Evolutionary conservation across 2,329 filamentous ascomycete species (phyloP).

Genomic region (Corinectria fuckeliana): DNA sequence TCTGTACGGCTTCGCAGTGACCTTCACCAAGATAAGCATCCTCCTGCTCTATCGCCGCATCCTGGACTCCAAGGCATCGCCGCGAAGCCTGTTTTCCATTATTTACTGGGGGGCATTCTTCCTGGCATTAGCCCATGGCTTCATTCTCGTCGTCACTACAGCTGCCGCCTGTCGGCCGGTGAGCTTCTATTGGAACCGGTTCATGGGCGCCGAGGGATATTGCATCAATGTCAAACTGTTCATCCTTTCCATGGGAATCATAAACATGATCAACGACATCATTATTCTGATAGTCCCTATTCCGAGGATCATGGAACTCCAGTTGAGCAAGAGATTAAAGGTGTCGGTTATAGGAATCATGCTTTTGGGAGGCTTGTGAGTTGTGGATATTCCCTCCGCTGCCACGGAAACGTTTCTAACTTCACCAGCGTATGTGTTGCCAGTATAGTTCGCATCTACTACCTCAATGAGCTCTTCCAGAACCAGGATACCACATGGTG

Average conservation of each 20-base stretch:
- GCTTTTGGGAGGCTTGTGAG: slow-evolving; percentile 23
- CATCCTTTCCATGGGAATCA: slow-evolving; percentile 12
- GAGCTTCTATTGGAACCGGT: slow-evolving; percentile 20
- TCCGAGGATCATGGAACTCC: slow-evolving; percentile 15
- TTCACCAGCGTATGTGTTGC: slow-evolving; percentile 16
- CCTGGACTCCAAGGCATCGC: slow-evolving; percentile 1
- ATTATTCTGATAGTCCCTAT: slow-evolving; percentile 21
- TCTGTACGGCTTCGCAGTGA: slow-evolving; percentile 14
- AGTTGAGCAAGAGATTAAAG: slow-evolving; percentile 14
- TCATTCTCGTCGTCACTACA: slow-evolving; percentile 15
- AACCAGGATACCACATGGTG: slow-evolving; percentile 16
- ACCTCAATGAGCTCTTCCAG: slow-evolving; percentile 15
- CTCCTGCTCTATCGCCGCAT: slow-evolving; percentile 20
- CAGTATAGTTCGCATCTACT: slow-evolving; percentile 21
- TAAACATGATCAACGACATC: slow-evolving; percentile 21
- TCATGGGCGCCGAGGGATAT: slow-evolving; percentile 10
- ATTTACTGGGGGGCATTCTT: slow-evolving; percentile 9
- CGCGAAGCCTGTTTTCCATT: background rate
- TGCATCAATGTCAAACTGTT: slow-evolving; percentile 16
- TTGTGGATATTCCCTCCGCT: background rate
- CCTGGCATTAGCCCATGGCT: background rate
- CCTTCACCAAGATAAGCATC: slow-evolving; percentile 17
- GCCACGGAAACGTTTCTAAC: background rate
- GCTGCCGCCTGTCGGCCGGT: slow-evolving; percentile 13
- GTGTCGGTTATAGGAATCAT: slow-evolving; percentile 18